phyloP scores from a whole-genome alignment of 192 early-diverging fungal genomes.

The Gonapodya prolifera region DNA sequence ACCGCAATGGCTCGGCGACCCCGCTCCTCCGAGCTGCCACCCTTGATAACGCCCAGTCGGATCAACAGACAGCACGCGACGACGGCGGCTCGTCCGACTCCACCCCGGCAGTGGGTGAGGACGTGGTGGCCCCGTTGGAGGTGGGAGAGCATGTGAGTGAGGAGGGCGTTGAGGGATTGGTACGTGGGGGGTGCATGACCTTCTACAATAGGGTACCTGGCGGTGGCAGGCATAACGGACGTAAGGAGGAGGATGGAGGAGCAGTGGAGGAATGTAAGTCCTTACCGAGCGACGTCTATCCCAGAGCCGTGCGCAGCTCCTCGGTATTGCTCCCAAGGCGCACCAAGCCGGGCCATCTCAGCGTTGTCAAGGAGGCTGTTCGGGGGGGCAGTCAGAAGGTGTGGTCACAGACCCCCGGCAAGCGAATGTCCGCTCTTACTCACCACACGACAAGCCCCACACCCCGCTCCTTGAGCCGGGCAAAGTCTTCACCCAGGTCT shows the following conservation, averaged over 20 bases:
- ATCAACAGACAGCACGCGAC: constrained; percentile 64
- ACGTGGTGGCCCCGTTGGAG: constrained; percentile 38
- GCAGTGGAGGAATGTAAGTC: too few relatives aligned
- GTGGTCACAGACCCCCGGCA: too few relatives aligned
- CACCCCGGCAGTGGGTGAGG: constrained; percentile 48
- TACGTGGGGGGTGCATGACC: constrained; percentile 39
- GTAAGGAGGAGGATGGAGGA: too few relatives aligned
- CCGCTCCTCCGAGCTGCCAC: too few relatives aligned
- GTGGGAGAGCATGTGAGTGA: constrained; percentile 32
- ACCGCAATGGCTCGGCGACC: constrained; percentile 42
- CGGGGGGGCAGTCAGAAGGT: too few relatives aligned
- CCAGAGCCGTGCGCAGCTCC: constrained; percentile 30
- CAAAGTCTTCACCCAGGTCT: constrained; percentile 60
- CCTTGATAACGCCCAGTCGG: constrained; percentile 29
- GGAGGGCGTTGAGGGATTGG: constrained; percentile 37
- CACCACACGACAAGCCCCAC: constrained; percentile 31
- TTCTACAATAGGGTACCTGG: constrained; percentile 44
- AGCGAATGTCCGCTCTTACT: constrained; percentile 42
- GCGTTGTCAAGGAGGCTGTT: too few relatives aligned
- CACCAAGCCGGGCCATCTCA: constrained; percentile 56
- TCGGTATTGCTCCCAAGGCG: constrained; percentile 44
- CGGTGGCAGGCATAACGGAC: too few relatives aligned
- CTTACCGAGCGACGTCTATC: constrained; percentile 46
- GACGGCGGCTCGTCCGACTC: constrained; percentile 63
- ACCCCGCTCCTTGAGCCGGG: constrained; percentile 21